Conservation (phyloP, 345 rosid species). For the Turritis glabra region DNA sequence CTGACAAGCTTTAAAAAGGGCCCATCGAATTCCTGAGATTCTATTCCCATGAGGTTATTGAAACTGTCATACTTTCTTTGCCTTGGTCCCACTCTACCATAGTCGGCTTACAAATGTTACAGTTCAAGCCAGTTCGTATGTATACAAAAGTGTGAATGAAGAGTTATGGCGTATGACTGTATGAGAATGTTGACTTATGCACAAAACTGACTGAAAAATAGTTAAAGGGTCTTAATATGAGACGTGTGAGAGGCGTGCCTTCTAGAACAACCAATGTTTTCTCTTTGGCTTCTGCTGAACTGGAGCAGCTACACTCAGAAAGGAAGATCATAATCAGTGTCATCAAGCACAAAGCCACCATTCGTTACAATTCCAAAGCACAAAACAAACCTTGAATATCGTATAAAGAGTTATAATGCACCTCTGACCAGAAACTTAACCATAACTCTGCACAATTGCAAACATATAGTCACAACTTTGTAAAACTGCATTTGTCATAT, state of each 20-base stretch:
- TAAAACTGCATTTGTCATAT: slow-evolving; percentile 14
- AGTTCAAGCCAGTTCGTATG: not conserved
- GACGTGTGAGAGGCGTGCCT: slow-evolving; percentile 7
- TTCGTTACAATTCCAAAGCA: not conserved
- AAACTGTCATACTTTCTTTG: not conserved
- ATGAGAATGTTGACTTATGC: slow-evolving; percentile 6
- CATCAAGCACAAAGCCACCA: slow-evolving; percentile 8
- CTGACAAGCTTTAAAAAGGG: not conserved
- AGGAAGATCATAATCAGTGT: slow-evolving; percentile 12
- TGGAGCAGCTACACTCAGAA: slow-evolving; percentile 60
- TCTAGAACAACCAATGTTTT: slow-evolving; percentile 93
- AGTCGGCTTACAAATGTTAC: not conserved
- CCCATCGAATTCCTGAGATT: not conserved
- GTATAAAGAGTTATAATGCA: slow-evolving; percentile 93
- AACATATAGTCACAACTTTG: slow-evolving; percentile 9
- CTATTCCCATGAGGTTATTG: not conserved
- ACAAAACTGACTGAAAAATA: slow-evolving; percentile 17
- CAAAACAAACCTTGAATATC: slow-evolving; percentile 67
- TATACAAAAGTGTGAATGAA: slow-evolving; percentile 14
- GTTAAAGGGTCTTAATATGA: not conserved
- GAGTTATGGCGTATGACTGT: not conserved
- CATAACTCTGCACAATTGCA: slow-evolving; percentile 71
- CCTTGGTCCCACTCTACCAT: not conserved
- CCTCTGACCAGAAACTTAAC: slow-evolving; percentile 99
- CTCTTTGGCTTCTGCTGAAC: slow-evolving; percentile 69